A percentile compares a stretch with the other conserved stretches of the same genome.
Conservation (phyloP, 2,329 filamentous ascomycete genomes). For the Dactylonectria estremocensis region DNA sequence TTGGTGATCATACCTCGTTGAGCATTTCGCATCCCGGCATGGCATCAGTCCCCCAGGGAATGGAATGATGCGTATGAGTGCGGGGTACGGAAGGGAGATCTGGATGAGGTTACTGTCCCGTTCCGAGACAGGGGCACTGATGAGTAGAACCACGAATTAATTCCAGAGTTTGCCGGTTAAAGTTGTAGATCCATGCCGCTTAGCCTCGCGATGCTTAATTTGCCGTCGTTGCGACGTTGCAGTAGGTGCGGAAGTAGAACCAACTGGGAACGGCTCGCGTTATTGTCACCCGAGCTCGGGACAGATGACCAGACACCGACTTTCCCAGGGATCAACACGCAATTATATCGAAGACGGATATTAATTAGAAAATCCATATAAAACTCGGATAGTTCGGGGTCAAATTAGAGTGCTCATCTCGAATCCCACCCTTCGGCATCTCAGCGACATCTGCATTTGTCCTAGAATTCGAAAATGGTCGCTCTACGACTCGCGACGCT, state of each 20-base stretch:
- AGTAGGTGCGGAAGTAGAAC: constrained; percentile 18
- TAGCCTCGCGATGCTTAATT: background rate
- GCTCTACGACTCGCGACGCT: constrained; percentile 10
- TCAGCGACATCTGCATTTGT: background rate
- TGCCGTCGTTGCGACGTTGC: background rate
- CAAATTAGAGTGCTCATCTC: background rate
- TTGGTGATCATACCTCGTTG: constrained; percentile 8
- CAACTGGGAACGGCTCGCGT: constrained; percentile 15
- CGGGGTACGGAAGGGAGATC: constrained; percentile 16
- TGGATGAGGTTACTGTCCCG: constrained; percentile 18
- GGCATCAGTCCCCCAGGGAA: constrained; percentile 6
- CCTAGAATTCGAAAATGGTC: constrained; percentile 7
- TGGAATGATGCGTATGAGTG: constrained; percentile 5
- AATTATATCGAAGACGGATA: background rate
- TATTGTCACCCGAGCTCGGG: constrained; percentile 21
- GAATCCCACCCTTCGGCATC: background rate
- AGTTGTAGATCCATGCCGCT: constrained; percentile 10
- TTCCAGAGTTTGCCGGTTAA: constrained; percentile 15
- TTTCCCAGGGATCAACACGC: background rate
- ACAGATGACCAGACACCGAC: background rate
- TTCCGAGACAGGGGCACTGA: constrained; percentile 7
- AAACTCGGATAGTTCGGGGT: background rate
- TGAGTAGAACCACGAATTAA: constrained; percentile 4
- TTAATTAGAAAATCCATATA: background rate
- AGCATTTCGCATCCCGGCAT: background rate